A percentile compares a stretch with the other conserved stretches of the same genome.
Evolutionary conservation across 495 filamentous ascomycete species (phyloP).

Genomic region (Paragyromitra xinjiangensis): DNA sequence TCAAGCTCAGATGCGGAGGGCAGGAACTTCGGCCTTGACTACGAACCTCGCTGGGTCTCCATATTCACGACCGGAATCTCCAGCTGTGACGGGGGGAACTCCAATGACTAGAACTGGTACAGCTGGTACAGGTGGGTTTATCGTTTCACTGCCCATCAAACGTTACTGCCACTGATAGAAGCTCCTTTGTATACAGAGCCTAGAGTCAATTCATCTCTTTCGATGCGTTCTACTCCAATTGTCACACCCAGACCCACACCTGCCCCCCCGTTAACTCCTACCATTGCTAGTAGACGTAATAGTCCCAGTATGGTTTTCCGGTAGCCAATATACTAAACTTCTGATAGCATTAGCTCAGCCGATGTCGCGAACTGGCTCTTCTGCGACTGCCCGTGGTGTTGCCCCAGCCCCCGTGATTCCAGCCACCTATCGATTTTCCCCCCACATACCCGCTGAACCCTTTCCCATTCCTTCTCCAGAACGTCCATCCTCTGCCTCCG

Average conservation of each 20-base stretch:
- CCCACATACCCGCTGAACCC: conserved; percentile 54
- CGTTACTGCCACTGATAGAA: conserved; percentile 4
- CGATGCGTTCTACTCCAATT: conserved; percentile 65
- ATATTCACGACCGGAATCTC: conserved; percentile 60
- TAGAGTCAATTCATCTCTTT: conserved; percentile 69
- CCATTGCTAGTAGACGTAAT: conserved; percentile 41
- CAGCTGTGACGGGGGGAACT: conserved; percentile 64
- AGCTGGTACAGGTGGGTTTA: conserved; percentile 61
- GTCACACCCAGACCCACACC: conserved; percentile 39
- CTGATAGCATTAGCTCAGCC: conserved; percentile 49
- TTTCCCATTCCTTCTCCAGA: conserved; percentile 53
- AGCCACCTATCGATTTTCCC: conserved; percentile 38
- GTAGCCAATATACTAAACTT: conserved; percentile 27
- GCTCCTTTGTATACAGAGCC: conserved; percentile 60
- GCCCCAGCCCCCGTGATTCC: conserved; percentile 6
- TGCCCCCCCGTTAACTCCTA: conserved; percentile 35
- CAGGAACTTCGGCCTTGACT: conserved; percentile 63
- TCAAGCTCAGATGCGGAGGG: conserved; percentile 86
- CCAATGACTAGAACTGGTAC: conserved; percentile 68
- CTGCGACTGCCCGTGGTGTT: conserved; percentile 40
- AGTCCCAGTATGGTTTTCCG: background rate
- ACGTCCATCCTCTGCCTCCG: conserved; percentile 45
- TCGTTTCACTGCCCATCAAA: background rate
- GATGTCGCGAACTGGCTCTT: conserved; percentile 53
- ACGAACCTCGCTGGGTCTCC: conserved; percentile 62